These are phyloP conservation scores for Penicillium freii DNA, from an alignment of 2,329 filamentous ascomycete genomes.

Conservation along the genomic window DNA sequence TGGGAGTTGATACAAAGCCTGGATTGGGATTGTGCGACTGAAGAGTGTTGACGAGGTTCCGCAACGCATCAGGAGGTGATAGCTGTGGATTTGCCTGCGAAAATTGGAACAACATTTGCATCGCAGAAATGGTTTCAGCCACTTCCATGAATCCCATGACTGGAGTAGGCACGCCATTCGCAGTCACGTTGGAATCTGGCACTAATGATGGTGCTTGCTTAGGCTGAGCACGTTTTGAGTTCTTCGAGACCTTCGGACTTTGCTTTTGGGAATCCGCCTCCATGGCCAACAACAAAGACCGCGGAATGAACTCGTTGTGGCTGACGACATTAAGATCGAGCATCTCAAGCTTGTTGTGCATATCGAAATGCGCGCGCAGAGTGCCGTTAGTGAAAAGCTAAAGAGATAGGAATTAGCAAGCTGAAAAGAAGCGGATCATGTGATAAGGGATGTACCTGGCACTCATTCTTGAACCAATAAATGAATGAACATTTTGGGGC, in stretches of 20 bases:
- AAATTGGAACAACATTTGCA: constrained; percentile 60
- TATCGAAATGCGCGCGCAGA: constrained; percentile 75
- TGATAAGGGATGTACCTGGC: constrained; percentile 63
- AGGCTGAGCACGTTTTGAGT: constrained; percentile 51
- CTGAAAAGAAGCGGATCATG: background rate
- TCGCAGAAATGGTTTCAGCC: constrained; percentile 63
- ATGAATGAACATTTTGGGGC: constrained; percentile 76
- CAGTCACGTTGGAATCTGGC: constrained; percentile 45
- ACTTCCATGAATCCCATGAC: constrained; percentile 64
- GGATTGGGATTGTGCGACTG: constrained; percentile 38
- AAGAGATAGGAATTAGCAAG: constrained; percentile 2
- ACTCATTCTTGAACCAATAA: constrained; percentile 83
- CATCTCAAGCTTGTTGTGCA: constrained; percentile 74
- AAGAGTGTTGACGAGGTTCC: constrained; percentile 50
- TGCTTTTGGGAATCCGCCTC: constrained; percentile 56
- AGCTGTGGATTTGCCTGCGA: constrained; percentile 54
- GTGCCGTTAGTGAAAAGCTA: constrained; percentile 75
- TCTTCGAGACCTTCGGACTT: constrained; percentile 60
- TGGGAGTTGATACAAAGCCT: constrained; percentile 30
- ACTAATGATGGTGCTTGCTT: constrained; percentile 47
- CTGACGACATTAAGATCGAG: constrained; percentile 75
- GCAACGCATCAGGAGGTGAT: constrained; percentile 55
- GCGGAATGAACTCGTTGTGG: constrained; percentile 81
- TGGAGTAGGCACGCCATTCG: constrained; percentile 55
- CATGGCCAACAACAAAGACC: constrained; percentile 54